Evolutionary conservation across 257 asterid species (phyloP), one percentile per base, ranked within the genome.

Genomic region (Salvia rosmarinus): DNA sequence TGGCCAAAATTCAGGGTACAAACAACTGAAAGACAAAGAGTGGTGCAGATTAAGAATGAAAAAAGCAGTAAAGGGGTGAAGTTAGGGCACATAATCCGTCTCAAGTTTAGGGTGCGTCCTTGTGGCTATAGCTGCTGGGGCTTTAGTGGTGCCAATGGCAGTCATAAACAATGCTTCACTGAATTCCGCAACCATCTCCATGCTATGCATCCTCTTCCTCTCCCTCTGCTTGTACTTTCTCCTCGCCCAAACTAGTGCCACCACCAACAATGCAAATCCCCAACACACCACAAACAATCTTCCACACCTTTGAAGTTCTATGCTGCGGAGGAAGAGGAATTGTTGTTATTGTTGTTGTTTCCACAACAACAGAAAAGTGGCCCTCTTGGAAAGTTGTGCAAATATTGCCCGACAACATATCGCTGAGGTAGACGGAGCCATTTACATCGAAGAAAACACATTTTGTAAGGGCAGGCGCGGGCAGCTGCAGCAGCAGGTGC

Each of bases 361-460:
- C n/a, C n/a, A n/a, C n/a, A n/a, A n/a, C n/a, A 52, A 91, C 75
- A 21, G 95, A 86, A 83, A 87, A 86, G 69, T 91, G 96, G 37
- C 96, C 97, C 63, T 87, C 86, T 30, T 70, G 78, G 78, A 82
- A 85, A 3, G 92, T 78, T 3, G 85, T 74, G 70, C 96, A 88
- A 0, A 73, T 77, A 64, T 75, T 79, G 66, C 70, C 87, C 0
- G 86, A 63, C 44, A 73, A 28, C 74, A 88, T 71, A 50, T 77
- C 66, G 79, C 81, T 85, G 78, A 90, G 81, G 79, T 70, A 78
- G 55, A 81, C 62, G 9, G 81, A 47, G 6, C 93, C 93, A 9
- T 82, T 79, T 16, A 82, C 16, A 56, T 81, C 73, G 63, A 91
- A 79, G 30, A 80, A 75, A 14, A 82, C 87, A 37, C 97, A 91